These are phyloP conservation scores for Tolypocladium tropicale DNA, from an alignment of 2,329 filamentous ascomycete species.

Conservation along the genomic window DNA sequence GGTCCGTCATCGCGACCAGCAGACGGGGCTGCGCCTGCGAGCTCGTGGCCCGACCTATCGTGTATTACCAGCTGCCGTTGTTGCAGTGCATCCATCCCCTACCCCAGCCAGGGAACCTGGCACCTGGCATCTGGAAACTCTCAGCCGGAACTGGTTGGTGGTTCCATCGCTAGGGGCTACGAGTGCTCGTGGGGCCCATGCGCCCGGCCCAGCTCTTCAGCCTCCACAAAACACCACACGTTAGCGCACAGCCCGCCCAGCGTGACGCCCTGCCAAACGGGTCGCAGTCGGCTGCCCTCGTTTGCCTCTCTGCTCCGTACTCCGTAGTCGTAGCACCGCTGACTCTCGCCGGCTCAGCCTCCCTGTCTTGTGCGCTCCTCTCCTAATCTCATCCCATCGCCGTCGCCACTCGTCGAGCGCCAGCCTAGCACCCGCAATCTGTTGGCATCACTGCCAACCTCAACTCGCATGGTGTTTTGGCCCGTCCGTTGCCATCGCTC, in stretches of 20 bases:
- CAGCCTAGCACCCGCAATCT: not conserved
- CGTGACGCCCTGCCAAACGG: not conserved
- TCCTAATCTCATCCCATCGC: not conserved
- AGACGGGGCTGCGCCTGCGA: no score
- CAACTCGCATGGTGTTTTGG: not conserved
- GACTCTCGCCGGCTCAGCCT: not conserved
- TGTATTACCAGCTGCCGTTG: no score
- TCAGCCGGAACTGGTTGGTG: not conserved
- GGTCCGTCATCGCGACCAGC: no score
- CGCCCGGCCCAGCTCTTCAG: not conserved
- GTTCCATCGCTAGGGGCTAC: no score
- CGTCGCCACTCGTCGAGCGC: not conserved
- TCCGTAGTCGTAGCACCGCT: no score
- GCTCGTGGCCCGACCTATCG: no score
- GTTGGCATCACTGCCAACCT: not conserved
- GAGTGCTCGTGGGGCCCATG: no score
- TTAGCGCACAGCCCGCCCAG: not conserved
- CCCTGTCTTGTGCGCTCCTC: not conserved
- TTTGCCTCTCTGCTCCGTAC: not conserved
- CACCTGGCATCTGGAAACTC: no score
- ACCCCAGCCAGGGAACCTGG: no score
- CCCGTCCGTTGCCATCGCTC: not conserved
- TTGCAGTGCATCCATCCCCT: no score
- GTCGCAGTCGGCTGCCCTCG: not conserved
- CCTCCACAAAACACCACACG: not conserved